Percentiles rank a stretch among this genome's conserved stretches.
Evolutionary conservation across 768 basidiomycete genomes (phyloP).

Genomic region (Rhizopogon vesiculosus): DNA sequence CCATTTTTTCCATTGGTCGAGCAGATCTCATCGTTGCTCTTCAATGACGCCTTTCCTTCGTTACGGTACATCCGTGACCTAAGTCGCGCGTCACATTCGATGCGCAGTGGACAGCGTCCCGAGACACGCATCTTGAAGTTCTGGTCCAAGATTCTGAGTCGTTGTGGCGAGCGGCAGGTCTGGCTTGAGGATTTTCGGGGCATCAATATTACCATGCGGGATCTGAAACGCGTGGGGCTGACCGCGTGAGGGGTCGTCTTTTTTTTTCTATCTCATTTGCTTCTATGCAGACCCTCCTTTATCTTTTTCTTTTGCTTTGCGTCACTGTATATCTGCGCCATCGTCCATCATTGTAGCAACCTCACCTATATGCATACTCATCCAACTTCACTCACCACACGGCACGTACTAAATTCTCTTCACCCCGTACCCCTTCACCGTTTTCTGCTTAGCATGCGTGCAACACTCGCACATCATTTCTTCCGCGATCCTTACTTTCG

Average conservation of each 20-base stretch:
- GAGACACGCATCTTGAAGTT: constrained; percentile 37
- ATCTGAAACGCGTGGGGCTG: constrained; percentile 33
- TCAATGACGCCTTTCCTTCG: constrained; percentile 55
- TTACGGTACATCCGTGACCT: constrained; percentile 62
- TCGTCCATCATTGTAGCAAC: constrained; percentile 24
- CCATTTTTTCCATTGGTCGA: constrained; percentile 62
- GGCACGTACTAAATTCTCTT: background rate
- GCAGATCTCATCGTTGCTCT: constrained; percentile 58
- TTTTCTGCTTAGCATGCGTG: background rate
- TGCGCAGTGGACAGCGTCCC: constrained; percentile 36
- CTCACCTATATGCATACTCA: constrained; percentile 19
- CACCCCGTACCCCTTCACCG: background rate
- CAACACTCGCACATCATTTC: background rate
- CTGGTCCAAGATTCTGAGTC: constrained; percentile 44
- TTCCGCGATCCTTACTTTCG: background rate
- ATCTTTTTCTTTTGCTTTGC: constrained; percentile 1
- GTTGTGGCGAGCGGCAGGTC: constrained; percentile 50
- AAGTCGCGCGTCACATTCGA: constrained; percentile 50
- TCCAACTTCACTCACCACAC: constrained; percentile 1
- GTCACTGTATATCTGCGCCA: constrained; percentile 27
- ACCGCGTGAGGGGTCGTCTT: constrained; percentile 5
- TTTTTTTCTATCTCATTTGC: background rate
- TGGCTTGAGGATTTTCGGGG: constrained; percentile 65
- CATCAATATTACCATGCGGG: constrained; percentile 47
- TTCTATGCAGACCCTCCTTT: constrained; percentile 16